Evolutionary conservation across 1,284 basidiomycete species (phyloP), one percentile per base, ranked within the genome.

Genomic region (Irpex lacteus): DNA sequence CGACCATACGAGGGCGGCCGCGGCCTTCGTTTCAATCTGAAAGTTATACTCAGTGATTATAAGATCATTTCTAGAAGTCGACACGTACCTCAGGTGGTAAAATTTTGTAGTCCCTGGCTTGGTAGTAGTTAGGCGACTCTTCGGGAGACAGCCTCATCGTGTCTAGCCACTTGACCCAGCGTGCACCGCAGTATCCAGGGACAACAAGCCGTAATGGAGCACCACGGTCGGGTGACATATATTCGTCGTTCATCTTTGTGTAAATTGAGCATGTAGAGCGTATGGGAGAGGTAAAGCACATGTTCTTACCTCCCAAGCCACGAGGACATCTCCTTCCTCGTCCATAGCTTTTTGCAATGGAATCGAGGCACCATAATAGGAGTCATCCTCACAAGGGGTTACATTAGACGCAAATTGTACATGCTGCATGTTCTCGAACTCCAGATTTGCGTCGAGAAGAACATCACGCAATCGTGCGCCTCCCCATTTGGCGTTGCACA

Each of bases 141-240:
- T 75, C 70, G 0, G 73, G 64, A 4, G 85, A 83, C 59, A 89
- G 70, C 15, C 77, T 76, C 68, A 90, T 84, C 1, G 77, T 83
- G 67, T 90, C 87, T 0, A 91, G 76, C 90, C 90, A 92, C 78
- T 92, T 92, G 18, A 91, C 88, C 87, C 89, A 91, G 15, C 90
- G 84, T 18, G 88, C 91, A 11, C 90, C 90, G 11, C 86, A 80
- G 69, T 83, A 86, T 1, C 91, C 90, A 0, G 90, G 90, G 1
- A 89, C 84, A 44, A 92, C 84, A 3, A 88, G 75, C 6, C 90
- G 83, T n/a, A 92, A 69, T 0, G 90, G 90, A 5, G 83, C 88
- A 0, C 91, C 90, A 63, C 89, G 90, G 58, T 87, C 84, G 1
- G 87, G 78, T 13, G 82, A 80, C 9, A 92, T 75, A 0, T 80